Conservation (phyloP, 1,139 yeast species). For the Geotrichum candidum region DNA sequence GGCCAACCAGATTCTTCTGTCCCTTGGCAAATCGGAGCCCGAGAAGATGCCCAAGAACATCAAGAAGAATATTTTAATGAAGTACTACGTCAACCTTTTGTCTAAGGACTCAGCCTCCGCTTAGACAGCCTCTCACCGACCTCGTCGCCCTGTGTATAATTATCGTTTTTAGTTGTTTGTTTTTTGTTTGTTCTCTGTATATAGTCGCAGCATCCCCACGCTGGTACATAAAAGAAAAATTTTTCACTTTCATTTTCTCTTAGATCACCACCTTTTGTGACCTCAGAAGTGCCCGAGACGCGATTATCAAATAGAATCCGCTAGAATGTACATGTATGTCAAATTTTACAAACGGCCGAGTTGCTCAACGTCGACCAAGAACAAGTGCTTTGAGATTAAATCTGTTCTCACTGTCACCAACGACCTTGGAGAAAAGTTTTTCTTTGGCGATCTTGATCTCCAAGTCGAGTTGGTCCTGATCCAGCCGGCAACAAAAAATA, state of each 20-base stretch:
- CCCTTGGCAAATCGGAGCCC: slow-evolving; percentile 30
- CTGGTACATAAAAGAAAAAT: neutral
- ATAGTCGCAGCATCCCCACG: neutral
- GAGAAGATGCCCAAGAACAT: slow-evolving; percentile 26
- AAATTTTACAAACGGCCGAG: slow-evolving; percentile 16
- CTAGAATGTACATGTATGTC: slow-evolving; percentile 13
- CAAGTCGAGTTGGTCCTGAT: slow-evolving; percentile 7
- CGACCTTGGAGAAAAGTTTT: slow-evolving; percentile 33
- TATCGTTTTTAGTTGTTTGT: neutral
- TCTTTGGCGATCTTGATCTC: slow-evolving; percentile 26
- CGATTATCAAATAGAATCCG: neutral
- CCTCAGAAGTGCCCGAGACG: neutral
- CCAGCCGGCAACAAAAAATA: slow-evolving; percentile 2
- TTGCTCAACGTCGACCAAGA: slow-evolving; percentile 4
- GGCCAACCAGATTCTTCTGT: slow-evolving; percentile 29
- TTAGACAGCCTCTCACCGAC: neutral
- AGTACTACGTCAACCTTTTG: slow-evolving; percentile 27
- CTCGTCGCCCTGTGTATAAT: neutral
- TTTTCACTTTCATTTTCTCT: neutral
- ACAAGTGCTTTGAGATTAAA: slow-evolving; percentile 13
- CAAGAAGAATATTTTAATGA: slow-evolving; percentile 34
- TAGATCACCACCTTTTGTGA: neutral
- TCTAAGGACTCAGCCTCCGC: neutral
- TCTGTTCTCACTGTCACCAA: slow-evolving; percentile 31
- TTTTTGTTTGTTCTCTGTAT: neutral